These are phyloP conservation scores for Penicillium aurantiogriseum DNA, from an alignment of 2,329 filamentous ascomycete genomes.

Conservation along the genomic window DNA sequence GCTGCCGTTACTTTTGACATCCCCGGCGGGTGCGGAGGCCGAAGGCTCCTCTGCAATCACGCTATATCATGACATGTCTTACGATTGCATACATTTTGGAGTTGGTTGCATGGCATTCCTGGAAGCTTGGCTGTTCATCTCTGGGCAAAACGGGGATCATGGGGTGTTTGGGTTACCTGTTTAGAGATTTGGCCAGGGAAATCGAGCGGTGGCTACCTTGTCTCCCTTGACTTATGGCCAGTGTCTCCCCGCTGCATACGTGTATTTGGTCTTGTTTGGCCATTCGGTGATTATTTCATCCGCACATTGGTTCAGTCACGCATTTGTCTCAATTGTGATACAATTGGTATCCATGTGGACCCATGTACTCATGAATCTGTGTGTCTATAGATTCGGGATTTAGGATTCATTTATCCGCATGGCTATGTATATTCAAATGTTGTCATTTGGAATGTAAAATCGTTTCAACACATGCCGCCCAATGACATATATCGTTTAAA, in stretches of 20 bases:
- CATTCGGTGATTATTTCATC: background rate
- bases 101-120: slow-evolving; percentile 34
- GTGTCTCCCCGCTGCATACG: background rate
- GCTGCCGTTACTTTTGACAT: slow-evolving; percentile 1
- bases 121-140: slow-evolving; percentile 24
- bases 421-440: background rate
- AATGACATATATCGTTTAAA: background rate
- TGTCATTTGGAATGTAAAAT: background rate
- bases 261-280: slow-evolving; percentile 2
- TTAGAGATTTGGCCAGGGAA: background rate
- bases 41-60: background rate
- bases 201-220: background rate
- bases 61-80: slow-evolving; percentile 29
- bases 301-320: background rate
- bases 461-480: background rate
- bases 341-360: background rate
- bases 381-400: background rate
- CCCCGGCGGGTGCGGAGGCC: slow-evolving; percentile 3
- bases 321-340: background rate
- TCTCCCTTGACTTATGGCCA: background rate
- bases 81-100: slow-evolving; percentile 39
- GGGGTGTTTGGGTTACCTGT: slow-evolving; percentile 19
- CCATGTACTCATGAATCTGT: background rate
- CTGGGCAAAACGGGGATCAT: slow-evolving; percentile 9
- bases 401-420: background rate